These are phyloP conservation scores for Xylaria digitata DNA, from an alignment of 2,329 filamentous ascomycete species.

Conservation along the genomic window DNA sequence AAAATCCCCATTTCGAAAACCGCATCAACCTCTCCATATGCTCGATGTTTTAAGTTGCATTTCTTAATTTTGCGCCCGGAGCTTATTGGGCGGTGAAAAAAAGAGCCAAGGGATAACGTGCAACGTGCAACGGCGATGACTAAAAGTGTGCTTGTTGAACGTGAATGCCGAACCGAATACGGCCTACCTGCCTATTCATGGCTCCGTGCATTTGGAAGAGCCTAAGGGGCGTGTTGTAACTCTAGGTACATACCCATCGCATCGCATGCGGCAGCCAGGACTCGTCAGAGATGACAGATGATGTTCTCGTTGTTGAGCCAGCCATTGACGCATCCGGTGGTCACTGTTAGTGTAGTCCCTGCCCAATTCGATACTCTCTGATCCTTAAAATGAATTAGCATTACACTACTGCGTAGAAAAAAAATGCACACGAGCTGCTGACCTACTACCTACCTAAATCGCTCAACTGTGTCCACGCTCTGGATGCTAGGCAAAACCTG, in stretches of 20 bases:
- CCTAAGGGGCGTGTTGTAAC: not conserved
- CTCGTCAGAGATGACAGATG: slow-evolving; percentile 6
- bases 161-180: not conserved
- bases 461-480: slow-evolving; percentile 3
- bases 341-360: not conserved
- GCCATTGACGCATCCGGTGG: slow-evolving; percentile 1
- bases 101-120: not conserved
- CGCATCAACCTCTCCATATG: not conserved
- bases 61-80: slow-evolving; percentile 4
- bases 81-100: not conserved
- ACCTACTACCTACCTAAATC: slow-evolving; percentile 6
- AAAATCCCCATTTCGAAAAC: slow-evolving; percentile 13
- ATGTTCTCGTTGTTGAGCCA: slow-evolving; percentile 4
- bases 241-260: not conserved
- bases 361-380: not conserved
- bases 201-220: not conserved
- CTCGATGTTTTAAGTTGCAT: slow-evolving; percentile 9
- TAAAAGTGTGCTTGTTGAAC: not conserved
- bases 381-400: not conserved
- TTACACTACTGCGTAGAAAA: not conserved
- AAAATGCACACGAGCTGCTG: not conserved
- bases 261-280: slow-evolving; percentile 3
- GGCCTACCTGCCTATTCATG: slow-evolving; percentile 1
- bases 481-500: not conserved
- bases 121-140: slow-evolving; percentile 3